Evolutionary conservation across 768 basidiomycete species (phyloP).

Genomic region (Collybia mongolica): DNA sequence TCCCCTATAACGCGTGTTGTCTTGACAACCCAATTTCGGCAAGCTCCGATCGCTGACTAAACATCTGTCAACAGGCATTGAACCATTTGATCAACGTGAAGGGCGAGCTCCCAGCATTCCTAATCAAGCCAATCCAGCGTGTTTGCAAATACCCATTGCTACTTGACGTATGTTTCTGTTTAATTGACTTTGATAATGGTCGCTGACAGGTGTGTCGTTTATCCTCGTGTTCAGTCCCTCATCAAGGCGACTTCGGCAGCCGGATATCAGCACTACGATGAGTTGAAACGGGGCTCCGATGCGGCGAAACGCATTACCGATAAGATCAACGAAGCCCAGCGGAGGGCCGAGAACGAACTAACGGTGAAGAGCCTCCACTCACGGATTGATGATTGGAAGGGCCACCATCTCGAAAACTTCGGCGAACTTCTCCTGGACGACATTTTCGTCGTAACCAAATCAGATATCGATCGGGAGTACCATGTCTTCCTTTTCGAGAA

Average conservation of each 20-base stretch:
- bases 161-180: conserved; percentile 66
- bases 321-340: conserved; percentile 93
- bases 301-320: conserved; percentile 93
- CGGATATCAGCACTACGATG: conserved; percentile 72
- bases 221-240: conserved; percentile 51
- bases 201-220: conserved; percentile 7
- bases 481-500: conserved; percentile 99
- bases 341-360: conserved; percentile 86
- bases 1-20: conserved; percentile 17
- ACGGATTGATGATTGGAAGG: conserved; percentile 98
- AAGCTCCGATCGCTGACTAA: conserved; percentile 36
- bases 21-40: conserved; percentile 34
- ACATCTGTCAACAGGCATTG: conserved; percentile 56
- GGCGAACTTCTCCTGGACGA: conserved; percentile 94
- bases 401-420: conserved; percentile 92
- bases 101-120: conserved; percentile 91
- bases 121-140: conserved; percentile 98
- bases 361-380: conserved; percentile 84
- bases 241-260: conserved; percentile 65
- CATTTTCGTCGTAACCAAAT: conserved; percentile 93
- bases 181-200: not conserved
- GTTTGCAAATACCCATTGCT: conserved; percentile 98
- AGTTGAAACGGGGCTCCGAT: conserved; percentile 80
- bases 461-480: conserved; percentile 95
- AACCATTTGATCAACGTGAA: conserved; percentile 87